Evolutionary conservation across 108 stramenopile genomes (phyloP).

Genomic region (Asterionellopsis glacialis): DNA sequence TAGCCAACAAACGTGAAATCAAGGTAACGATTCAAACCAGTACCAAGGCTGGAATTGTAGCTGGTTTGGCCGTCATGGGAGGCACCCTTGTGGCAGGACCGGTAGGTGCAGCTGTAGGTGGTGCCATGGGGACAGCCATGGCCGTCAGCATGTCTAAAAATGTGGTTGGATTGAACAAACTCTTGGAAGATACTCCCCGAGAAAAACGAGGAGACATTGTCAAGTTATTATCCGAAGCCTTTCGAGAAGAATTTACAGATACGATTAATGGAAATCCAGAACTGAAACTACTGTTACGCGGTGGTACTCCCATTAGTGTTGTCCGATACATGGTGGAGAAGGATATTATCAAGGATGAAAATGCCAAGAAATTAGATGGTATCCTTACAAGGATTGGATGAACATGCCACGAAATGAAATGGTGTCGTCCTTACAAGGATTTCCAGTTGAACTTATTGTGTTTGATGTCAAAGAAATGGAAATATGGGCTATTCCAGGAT

Average conservation of each 20-base stretch:
- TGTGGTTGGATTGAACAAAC: conserved; percentile 20
- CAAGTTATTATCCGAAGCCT: conserved; percentile 22
- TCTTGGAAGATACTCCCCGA: conserved; percentile 20
- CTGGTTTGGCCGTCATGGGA: conserved; percentile 28
- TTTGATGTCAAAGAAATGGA: too few species aligned
- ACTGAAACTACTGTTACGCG: conserved; percentile 21
- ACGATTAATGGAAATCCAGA: conserved; percentile 23
- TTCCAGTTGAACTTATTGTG: too few species aligned
- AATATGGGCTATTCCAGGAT: too few species aligned
- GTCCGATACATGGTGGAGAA: conserved; percentile 29
- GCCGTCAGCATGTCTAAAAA: conserved; percentile 22
- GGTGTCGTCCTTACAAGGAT: too few species aligned
- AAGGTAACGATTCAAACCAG: conserved; percentile 21
- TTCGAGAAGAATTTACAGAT: conserved; percentile 30
- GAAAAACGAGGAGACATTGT: conserved; percentile 22
- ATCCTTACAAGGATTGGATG: conserved; percentile 4
- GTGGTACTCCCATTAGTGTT: conserved; percentile 20
- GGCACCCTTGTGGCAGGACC: conserved; percentile 26
- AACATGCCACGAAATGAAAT: too few species aligned
- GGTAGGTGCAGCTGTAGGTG: conserved; percentile 26
- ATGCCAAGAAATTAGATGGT: conserved; percentile 24
- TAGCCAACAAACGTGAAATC: conserved; percentile 23
- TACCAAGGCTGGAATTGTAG: conserved; percentile 24
- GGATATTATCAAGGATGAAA: conserved; percentile 24
- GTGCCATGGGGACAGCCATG: conserved; percentile 26